Percentiles rank a stretch among this genome's conserved stretches.
phyloP scores from a whole-genome alignment of 257 asterid species.

The Nicotiana knightiana region DNA sequence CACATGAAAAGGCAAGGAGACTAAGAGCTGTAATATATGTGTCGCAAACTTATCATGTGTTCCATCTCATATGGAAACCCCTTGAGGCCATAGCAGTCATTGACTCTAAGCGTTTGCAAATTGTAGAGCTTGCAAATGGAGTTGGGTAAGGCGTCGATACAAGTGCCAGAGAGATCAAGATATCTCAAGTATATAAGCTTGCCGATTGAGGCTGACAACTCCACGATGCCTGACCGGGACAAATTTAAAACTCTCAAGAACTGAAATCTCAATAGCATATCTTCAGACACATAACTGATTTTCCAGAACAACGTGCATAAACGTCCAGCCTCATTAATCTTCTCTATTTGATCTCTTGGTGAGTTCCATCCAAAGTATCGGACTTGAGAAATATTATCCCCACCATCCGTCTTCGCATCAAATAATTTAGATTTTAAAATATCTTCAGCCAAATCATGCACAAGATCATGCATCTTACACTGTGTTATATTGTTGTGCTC shows the following conservation, averaged over 20 bases:
- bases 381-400: not conserved
- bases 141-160: not conserved
- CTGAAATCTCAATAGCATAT: too few relatives aligned
- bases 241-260: too few relatives aligned
- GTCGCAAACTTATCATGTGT: conserved; percentile 11
- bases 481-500: not conserved
- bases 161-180: not conserved
- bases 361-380: not conserved
- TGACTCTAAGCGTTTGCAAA: conserved; percentile 16
- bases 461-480: conserved; percentile 32
- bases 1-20: too few relatives aligned
- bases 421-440: not conserved
- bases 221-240: not conserved
- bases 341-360: not conserved
- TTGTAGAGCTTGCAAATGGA: conserved; percentile 10
- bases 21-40: too few relatives aligned
- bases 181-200: conserved; percentile 8
- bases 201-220: conserved; percentile 13
- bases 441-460: conserved; percentile 22
- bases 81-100: not conserved
- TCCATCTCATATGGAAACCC: not conserved
- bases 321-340: not conserved
- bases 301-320: not conserved
- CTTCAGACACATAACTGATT: not conserved
- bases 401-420: not conserved